Percentiles rank a stretch among this genome's conserved stretches.
Conservation (phyloP, 2,329 filamentous ascomycete genomes). For the Ambrosiella cleistominuta region DNA sequence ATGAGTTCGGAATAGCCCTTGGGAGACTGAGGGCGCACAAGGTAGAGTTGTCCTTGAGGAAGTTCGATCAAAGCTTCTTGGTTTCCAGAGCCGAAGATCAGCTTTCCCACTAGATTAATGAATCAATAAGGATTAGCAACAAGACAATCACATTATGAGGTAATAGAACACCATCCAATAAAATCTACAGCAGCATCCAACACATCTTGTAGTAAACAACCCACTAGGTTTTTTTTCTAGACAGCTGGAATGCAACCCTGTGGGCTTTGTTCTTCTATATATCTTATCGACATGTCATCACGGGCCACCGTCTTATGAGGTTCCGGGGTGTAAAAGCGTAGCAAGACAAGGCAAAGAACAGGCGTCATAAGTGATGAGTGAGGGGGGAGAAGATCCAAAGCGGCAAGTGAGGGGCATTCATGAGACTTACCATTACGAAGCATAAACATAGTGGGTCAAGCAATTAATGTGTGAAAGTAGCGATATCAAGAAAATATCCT, state of each 20-base stretch:
- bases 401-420: slow-evolving; percentile 6
- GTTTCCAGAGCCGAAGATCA: slow-evolving; percentile 71
- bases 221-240: neutral
- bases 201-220: neutral
- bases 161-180: neutral
- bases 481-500: neutral
- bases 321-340: neutral
- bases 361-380: neutral
- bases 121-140: slow-evolving; percentile 8
- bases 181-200: neutral
- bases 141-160: neutral
- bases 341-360: neutral
- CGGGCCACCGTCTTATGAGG: neutral
- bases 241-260: slow-evolving; percentile 6
- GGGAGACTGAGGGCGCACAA: slow-evolving; percentile 83
- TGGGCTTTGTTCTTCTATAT: neutral
- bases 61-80: slow-evolving; percentile 92
- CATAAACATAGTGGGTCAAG: slow-evolving; percentile 23
- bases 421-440: slow-evolving; percentile 27
- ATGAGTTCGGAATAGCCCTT: slow-evolving; percentile 98
- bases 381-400: slow-evolving; percentile 12
- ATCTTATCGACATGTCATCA: slow-evolving; percentile 3
- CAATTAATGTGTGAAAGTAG: neutral
- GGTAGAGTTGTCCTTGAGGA: slow-evolving; percentile 87
- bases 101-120: slow-evolving; percentile 54